These are phyloP conservation scores for Trapa bicornis DNA, from an alignment of 345 rosid genomes.

Conservation along the genomic window DNA sequence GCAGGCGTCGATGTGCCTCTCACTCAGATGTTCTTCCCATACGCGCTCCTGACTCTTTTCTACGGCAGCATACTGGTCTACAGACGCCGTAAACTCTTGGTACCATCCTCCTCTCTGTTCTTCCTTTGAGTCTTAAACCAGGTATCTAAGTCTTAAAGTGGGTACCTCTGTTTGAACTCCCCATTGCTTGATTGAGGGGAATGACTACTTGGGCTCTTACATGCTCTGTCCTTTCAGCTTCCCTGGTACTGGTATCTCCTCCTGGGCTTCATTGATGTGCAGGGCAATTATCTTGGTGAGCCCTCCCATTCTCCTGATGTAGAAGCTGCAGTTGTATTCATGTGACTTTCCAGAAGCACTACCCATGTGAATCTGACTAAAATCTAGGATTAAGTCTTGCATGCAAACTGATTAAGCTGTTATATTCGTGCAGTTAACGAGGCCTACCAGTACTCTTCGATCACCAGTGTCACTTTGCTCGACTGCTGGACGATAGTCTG, in stretches of 20 bases:
- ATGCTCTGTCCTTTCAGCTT: constrained; percentile 2
- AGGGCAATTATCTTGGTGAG: constrained; percentile 52
- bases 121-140: not conserved
- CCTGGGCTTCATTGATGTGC: constrained; percentile 45
- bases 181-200: no score
- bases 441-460: constrained; percentile 53
- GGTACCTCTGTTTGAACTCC: no score
- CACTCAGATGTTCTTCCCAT: constrained; percentile 31
- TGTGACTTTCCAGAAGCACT: no score
- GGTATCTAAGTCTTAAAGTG: no score
- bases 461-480: constrained; percentile 50
- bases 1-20: constrained; percentile 55
- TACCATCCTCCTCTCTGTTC: not conserved
- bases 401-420: not conserved
- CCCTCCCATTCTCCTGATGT: not conserved
- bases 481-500: constrained; percentile 45
- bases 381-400: no score
- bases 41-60: constrained; percentile 31
- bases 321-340: not conserved
- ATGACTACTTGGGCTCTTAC: not conserved
- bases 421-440: constrained; percentile 32
- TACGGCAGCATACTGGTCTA: constrained; percentile 36
- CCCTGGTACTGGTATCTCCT: constrained; percentile 47
- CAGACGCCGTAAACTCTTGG: constrained; percentile 31
- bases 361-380: constrained; percentile 3